Base-by-base conservation (phyloP, 495 filamentous ascomycete species). In the Schizothecium vesticola region DNA sequence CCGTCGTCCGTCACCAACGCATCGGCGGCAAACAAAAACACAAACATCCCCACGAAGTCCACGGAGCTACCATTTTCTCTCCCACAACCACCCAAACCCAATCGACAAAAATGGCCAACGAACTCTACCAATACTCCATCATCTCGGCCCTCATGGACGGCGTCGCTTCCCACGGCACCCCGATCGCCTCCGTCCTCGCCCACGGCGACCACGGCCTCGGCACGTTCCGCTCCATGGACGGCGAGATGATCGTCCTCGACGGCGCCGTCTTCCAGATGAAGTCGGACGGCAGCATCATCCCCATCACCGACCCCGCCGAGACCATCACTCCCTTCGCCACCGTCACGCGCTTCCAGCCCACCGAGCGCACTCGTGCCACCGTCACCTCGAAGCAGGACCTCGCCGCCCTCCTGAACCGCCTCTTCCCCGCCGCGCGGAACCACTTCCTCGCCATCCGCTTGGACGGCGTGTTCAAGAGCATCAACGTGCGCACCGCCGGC, bases 221-320 rank as follows among this genome's bases (percentile, higher is more conserved):
- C 21, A 86, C 85, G n/a, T 81, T 86, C 65, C 68, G 69, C 12
- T 64, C 72, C 67, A 81, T 87, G 71, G 77, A 78, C 59, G 84
- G 84, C 71, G 85, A 86, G 72, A 81, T 86, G 72, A 79, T 86
- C 31, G 74, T 85, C n/a, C 69, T 86, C 16, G 81, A 85, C 66
- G 75, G 76, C 64, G 69, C 72, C 11, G 75, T 79, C 28, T 86
- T 84, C 71, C 84, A 86, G 73, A 80, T 81, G 74, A 79, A 77
- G 26, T 69, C 74, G 23, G 78, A 80, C 43, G 82, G 82, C 19
- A 70, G 71, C 28, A 71, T 80, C 24, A 69, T 70, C 0, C 70
- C 69, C 59, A 72, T 80, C 26, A 67, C 72, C 51, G 29, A 67
- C n/a, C 69, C 72, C 0, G 59, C 31, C 10, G 26, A 59, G 0